Evolutionary conservation across 768 basidiomycete species (phyloP), one percentile per base, ranked within the genome.

Genomic region (Dacryopinax spathularia): DNA sequence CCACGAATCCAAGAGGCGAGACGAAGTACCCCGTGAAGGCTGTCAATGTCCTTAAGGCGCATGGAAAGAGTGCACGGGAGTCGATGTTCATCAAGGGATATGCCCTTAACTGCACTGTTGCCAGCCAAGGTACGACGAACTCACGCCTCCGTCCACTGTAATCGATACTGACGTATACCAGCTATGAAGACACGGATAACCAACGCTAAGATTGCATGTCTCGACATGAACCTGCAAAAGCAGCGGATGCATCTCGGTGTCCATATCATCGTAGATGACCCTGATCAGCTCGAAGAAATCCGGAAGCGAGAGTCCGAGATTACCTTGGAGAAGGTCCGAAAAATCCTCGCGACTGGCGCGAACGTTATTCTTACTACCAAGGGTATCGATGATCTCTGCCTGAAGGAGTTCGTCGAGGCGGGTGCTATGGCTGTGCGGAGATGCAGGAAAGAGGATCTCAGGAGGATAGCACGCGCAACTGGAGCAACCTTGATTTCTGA

Each of bases 1-100:
- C 92, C 5, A 84, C 91, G 70, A 98, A 98, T 73, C 77, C 86
- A 67, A 84, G 92, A 61, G 96, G 96, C 33, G 96, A 99, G 73
- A 87, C 89, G 72, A 98, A 97, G 75, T 99, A 98, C 76, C 96
- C 96, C 4, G 96, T 99, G 66, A 98, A 99, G 76, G 96, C 96
- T 3, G 96, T 99, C 67, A 99, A 99, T 72, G 84, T 98, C 31
- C 80, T 99, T 69, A 99, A 99, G 76, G 96, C 96, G 1, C 96
- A 99, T 69, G 96, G 96, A 62, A 86, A 84, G 76, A 94, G 91
- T 73, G 91, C 96, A 25, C 82, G 93, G 67, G 96, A 99, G 74
- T 97, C 94, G 41, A 71, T 96, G 65, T 93, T 88, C 72, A 89
- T 99, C 59, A 89, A 88, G 70, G 96, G 96, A 36, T 99, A 98